Conservation (phyloP, 1,284 basidiomycete genomes). For the Meira miltonrushii region DNA sequence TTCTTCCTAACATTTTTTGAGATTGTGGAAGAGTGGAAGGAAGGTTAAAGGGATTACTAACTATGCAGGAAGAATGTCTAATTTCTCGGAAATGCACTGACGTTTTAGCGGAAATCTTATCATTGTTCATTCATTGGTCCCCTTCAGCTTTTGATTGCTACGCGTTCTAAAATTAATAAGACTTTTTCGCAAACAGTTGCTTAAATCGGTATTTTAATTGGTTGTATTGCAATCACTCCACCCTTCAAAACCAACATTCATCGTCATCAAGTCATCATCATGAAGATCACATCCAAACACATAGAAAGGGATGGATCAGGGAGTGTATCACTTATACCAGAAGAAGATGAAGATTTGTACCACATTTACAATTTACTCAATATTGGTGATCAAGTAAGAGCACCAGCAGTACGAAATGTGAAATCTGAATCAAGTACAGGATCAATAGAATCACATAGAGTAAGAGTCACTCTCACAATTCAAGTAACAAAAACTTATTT, state of each 20-base stretch:
- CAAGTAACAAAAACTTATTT: constrained; percentile 63
- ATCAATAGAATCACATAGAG: constrained; percentile 83
- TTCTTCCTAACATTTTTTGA: background rate
- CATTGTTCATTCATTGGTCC: no score
- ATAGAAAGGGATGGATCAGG: constrained; percentile 51
- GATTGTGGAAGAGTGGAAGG: background rate
- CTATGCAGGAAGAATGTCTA: no score
- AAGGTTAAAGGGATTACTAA: background rate
- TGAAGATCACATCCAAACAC: constrained; percentile 47
- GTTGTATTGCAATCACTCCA: no score
- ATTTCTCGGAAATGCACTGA: no score
- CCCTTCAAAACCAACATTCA: no score
- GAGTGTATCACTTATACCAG: constrained; percentile 41
- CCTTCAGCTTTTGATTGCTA: no score
- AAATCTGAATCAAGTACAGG: constrained; percentile 77
- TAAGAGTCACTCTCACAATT: constrained; percentile 79
- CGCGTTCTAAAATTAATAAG: no score
- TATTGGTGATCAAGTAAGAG: constrained; percentile 75
- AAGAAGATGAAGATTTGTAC: constrained; percentile 85
- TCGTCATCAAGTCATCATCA: no score
- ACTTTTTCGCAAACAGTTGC: no score
- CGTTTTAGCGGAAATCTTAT: no score
- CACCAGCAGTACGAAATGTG: constrained; percentile 74
- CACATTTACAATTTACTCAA: constrained; percentile 94
- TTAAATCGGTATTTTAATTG: no score